Evolutionary conservation across 352 stramenopile genomes (phyloP).

Genomic region (Globisporangium lucens): DNA sequence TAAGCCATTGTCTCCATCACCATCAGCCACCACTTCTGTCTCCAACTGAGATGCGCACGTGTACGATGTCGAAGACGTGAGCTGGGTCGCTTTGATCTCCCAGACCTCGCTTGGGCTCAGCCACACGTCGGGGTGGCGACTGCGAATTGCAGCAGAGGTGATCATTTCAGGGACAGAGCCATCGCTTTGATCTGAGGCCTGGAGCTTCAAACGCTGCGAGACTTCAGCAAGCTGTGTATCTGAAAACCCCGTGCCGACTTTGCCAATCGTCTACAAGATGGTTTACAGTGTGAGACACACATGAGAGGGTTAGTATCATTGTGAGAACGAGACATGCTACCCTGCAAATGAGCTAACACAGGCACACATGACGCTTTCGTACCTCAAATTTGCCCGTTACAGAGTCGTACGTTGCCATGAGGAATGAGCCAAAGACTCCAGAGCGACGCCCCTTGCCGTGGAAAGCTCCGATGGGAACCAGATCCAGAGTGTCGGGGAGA

Average conservation of each 20-base stretch:
- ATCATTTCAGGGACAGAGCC: conserved; percentile 54
- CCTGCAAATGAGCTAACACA: not conserved
- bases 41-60: conserved; percentile 69
- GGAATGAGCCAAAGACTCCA: conserved; percentile 96
- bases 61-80: conserved; percentile 96
- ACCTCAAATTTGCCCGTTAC: conserved; percentile 94
- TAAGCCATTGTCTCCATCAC: not conserved
- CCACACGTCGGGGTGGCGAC: conserved; percentile 90
- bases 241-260: conserved; percentile 97
- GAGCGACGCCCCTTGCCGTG: conserved; percentile 94
- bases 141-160: conserved; percentile 50
- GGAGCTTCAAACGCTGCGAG: conserved; percentile 41
- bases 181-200: conserved; percentile 33
- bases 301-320: conserved; percentile 1
- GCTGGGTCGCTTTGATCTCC: conserved; percentile 98
- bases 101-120: conserved; percentile 94
- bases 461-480: conserved; percentile 98
- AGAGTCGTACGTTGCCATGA: conserved; percentile 96
- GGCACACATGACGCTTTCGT: not conserved
- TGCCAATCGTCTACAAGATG: conserved; percentile 64
- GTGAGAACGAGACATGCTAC: not conserved
- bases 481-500: conserved; percentile 91
- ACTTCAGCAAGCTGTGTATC: conserved; percentile 92
- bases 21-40: not conserved
- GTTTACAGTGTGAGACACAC: not conserved